Base-by-base conservation (phyloP, 345 rosid species). In the Lepidium africanum region DNA sequence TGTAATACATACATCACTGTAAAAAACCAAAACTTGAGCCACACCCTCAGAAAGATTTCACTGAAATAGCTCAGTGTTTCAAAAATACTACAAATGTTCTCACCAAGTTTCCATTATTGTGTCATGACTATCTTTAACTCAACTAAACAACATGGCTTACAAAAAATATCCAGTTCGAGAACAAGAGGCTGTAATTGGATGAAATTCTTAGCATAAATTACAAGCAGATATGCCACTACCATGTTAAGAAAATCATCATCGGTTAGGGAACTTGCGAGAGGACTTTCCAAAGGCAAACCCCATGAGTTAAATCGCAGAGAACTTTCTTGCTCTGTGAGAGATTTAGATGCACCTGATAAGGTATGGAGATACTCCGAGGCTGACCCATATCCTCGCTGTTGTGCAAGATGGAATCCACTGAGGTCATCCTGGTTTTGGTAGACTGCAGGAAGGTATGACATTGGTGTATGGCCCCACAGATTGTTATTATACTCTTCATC, bases 201-300 rank as follows among this genome's bases (percentile, higher is more conserved):
- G 8, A n/a, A 47, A n/a, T 55, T 72, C 9, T 38, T 32, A 65
- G 48, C 41, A 14, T 25, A 72, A 48, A 54, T 41, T 74, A 74
- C 71, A 65, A 50, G 65, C 49, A 51, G 64, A 71, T 78, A 37
- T 63, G 56, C 57, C 83, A 60, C 70, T 90, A 93, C 97, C 97
- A 90, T 93, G 76, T 87, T 84, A 74, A 93, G 97, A 78, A 93
- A 84, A 84, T 88, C 97, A 62, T 90, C 96, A 66, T 90, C 93
- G 6, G 97, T 90, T 59, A 90, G 80, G 55, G 81, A 77, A 82
- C 87, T 87, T 14, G 89, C 88, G 62, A 71, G 90, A 67, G 97
- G 94, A 77, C 98, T 93, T 56, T 84, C 96, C 36, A 84, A 77
- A 36, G 93, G 81, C 79, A 92, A 65, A 41, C 85, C 87, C 95